Evolutionary conservation across 305 asterid species (phyloP).

Genomic region (Solanum aculeatissimum): DNA sequence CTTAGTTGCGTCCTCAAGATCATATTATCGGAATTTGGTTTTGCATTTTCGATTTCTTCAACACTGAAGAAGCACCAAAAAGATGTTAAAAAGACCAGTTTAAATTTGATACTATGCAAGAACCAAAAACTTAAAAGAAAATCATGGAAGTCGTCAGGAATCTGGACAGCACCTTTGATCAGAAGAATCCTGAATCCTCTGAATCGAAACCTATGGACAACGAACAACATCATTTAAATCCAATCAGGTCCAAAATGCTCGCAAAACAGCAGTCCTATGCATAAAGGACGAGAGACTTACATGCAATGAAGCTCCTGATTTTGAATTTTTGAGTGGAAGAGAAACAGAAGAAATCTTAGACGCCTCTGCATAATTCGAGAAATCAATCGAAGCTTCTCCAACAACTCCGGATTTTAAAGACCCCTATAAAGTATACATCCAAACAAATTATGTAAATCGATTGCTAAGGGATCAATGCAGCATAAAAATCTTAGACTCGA

Average conservation of each 20-base stretch:
- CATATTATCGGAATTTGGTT: constrained; percentile 32
- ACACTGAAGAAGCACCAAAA: constrained; percentile 29
- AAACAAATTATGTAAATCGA: neutral
- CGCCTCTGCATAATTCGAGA: constrained; percentile 62
- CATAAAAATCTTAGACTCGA: neutral
- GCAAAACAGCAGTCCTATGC: neutral
- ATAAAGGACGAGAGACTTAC: constrained; percentile 24
- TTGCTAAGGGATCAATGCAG: constrained; percentile 29
- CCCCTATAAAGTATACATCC: constrained; percentile 12
- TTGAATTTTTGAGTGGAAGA: constrained; percentile 81
- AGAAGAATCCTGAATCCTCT: constrained; percentile 49
- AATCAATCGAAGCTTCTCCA: constrained; percentile 89
- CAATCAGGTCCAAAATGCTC: neutral
- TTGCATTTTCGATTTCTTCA: constrained; percentile 49
- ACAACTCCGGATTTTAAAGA: constrained; percentile 59
- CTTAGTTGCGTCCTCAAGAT: constrained; percentile 60
- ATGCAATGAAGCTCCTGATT: constrained; percentile 55
- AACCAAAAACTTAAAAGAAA: neutral
- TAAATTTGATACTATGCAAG: neutral
- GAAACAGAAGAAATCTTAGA: constrained; percentile 55
- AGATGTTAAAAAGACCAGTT: neutral
- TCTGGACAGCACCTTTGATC: constrained; percentile 53
- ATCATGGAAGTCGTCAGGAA: neutral
- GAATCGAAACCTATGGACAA: constrained; percentile 59
- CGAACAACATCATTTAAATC: neutral